Conservation (phyloP, 2,329 filamentous ascomycete genomes). For the Penicillium janthinellum region DNA sequence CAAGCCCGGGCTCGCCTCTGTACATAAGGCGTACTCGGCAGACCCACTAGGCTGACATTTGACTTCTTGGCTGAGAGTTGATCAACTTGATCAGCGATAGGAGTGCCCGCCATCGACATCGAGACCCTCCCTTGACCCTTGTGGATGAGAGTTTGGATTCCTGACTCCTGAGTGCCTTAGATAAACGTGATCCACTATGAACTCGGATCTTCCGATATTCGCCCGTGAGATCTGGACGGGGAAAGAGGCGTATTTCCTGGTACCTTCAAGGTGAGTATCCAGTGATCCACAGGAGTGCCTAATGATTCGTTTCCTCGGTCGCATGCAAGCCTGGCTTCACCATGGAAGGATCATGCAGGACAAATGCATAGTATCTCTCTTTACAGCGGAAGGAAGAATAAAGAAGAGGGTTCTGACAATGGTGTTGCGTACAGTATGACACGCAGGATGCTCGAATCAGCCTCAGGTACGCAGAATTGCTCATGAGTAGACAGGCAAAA, state of each 20-base stretch:
- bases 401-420: not conserved
- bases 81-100: not conserved
- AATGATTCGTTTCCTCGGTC: not conserved
- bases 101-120: not conserved
- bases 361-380: not conserved
- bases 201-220: conserved; percentile 2
- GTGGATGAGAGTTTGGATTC: not conserved
- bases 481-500: not conserved
- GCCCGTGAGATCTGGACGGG: not conserved
- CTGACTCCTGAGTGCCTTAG: not conserved
- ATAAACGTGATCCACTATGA: not conserved
- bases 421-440: not conserved
- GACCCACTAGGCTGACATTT: conserved; percentile 24
- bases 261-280: not conserved
- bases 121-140: not conserved
- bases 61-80: not conserved
- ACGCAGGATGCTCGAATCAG: not conserved
- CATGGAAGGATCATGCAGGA: not conserved
- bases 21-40: conserved; percentile 12
- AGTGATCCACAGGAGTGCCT: too few species aligned
- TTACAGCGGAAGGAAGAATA: not conserved
- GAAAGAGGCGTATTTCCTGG: not conserved
- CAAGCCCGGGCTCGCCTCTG: conserved; percentile 7
- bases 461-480: conserved; percentile 1
- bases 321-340: not conserved